Conservation (phyloP, 2,329 filamentous ascomycete genomes). For the Colletotrichum limetticola region DNA sequence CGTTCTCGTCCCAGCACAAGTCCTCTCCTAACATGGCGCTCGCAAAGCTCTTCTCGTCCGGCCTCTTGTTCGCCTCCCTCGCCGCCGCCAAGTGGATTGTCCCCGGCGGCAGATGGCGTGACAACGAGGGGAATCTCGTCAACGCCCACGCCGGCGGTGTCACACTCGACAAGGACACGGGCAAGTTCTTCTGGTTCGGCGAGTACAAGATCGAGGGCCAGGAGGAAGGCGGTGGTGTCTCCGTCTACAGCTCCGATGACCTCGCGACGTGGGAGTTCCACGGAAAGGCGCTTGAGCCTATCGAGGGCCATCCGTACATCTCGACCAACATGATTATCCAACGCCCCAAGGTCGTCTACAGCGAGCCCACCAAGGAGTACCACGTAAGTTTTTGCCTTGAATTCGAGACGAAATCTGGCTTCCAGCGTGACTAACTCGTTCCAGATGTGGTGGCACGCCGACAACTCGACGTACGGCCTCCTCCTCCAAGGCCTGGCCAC, state of each 20-base stretch:
- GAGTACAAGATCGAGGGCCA: slow-evolving; percentile 70
- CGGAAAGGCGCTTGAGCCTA: slow-evolving; percentile 66
- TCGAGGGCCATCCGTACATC: slow-evolving; percentile 65
- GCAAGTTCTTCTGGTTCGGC: slow-evolving; percentile 70
- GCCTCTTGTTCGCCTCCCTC: slow-evolving; percentile 34
- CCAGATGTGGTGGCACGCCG: slow-evolving; percentile 71
- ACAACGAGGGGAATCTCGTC: slow-evolving; percentile 68
- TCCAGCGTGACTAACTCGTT: background rate
- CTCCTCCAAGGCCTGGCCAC: slow-evolving; percentile 67
- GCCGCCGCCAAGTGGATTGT: slow-evolving; percentile 65
- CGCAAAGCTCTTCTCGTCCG: slow-evolving; percentile 26
- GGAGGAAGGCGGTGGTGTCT: slow-evolving; percentile 68
- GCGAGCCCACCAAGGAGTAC: slow-evolving; percentile 63
- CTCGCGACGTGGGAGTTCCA: slow-evolving; percentile 68
- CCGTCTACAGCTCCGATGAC: slow-evolving; percentile 70
- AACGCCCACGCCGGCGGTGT: slow-evolving; percentile 71
- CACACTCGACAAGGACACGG: slow-evolving; percentile 60
- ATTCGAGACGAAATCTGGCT: background rate
- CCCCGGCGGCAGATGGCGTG: slow-evolving; percentile 69
- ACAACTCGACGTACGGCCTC: slow-evolving; percentile 66
- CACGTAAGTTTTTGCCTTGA: slow-evolving; percentile 52
- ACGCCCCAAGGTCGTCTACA: slow-evolving; percentile 70
- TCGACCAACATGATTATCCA: slow-evolving; percentile 68
- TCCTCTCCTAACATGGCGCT: slow-evolving; percentile 18
- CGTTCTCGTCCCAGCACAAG: background rate